Base-by-base conservation (phyloP, 345 rosid species). In the Eucalyptus pauciflora region DNA sequence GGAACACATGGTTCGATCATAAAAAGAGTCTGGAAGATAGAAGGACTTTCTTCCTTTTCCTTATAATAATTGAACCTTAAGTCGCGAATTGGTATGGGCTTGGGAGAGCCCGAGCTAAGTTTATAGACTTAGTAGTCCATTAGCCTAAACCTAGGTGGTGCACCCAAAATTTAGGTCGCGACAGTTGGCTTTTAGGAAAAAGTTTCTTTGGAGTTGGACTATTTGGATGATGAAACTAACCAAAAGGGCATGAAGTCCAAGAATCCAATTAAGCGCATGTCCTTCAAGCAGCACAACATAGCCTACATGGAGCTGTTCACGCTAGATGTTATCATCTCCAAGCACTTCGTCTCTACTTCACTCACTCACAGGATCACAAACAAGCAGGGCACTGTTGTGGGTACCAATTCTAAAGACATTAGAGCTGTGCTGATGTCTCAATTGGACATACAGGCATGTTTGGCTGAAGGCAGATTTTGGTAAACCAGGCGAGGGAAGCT, bases 341-440 rank as follows among this genome's bases (percentile, higher is more conserved):
- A 69, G 80, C 24, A 10, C 7, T 69, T 33, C 0, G 2, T 69
- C 45, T 69, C 41, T 2, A 9, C 79, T n/a, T 67, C 20, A 67
- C 41, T n/a, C 41, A 16, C 80, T 69, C 45, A 17, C 13, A 69
- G 7, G 7, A 25, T 69, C 8, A 6, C 20, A 0, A 6, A 20
- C 54, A 51, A 51, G 54, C 20, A 51, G 54, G 20, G 7, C 0
- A 1, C 20, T 16, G 2, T 16, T 51, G 54, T 1, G 0, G 20
- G 20, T 51, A 16, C 54, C 54, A 51, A 51, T 51, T 67, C 79
- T 67, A 8, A 51, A 6, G 54, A 50, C 20, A 50, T 50, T 6
- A 50, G 54, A 51, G 54, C 8, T 0, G 7, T 60, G 3, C 3
- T 51, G 20, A 51, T 6, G 8, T 51, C 54, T 51, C 3, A 1